Percentiles rank a stretch among this genome's conserved stretches.
These are phyloP conservation scores for Hericium alpestre DNA, from an alignment of 768 basidiomycete genomes.

Conservation along the genomic window DNA sequence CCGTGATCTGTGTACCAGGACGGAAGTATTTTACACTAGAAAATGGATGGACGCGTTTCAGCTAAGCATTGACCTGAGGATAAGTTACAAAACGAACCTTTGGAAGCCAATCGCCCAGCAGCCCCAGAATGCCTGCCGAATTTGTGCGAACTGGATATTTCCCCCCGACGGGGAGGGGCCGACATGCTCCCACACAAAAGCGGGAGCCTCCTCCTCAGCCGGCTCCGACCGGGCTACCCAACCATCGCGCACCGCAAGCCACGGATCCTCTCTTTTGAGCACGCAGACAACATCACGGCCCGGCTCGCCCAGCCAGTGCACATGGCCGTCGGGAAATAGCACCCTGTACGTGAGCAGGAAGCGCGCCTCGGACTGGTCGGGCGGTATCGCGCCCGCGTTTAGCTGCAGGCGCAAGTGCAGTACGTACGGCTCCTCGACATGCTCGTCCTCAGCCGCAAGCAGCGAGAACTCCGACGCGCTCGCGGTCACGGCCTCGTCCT, in stretches of 20 bases:
- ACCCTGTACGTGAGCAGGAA: conserved; percentile 36
- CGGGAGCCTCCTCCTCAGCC: conserved; percentile 15
- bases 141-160: background rate
- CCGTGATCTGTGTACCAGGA: conserved; percentile 3
- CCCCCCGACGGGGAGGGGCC: background rate
- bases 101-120: conserved; percentile 23
- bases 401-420: conserved; percentile 5
- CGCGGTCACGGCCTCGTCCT: background rate
- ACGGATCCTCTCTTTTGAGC: conserved; percentile 19
- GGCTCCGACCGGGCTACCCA: conserved; percentile 13
- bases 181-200: background rate
- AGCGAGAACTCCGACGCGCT: background rate
- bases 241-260: conserved; percentile 17
- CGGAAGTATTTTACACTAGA: conserved; percentile 9
- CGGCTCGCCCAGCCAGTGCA: conserved; percentile 37
- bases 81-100: conserved; percentile 5
- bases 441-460: background rate
- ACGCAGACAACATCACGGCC: conserved; percentile 33
- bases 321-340: conserved; percentile 30
- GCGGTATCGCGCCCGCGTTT: conserved; percentile 3
- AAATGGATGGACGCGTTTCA: background rate
- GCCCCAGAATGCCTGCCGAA: conserved; percentile 17
- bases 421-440: conserved; percentile 10
- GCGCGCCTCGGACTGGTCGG: conserved; percentile 1
- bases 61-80: background rate